Percentiles rank a stretch among this genome's conserved stretches.
Evolutionary conservation across 192 early-diverging fungal genomes (phyloP).

Genomic region (Podila minutissima): DNA sequence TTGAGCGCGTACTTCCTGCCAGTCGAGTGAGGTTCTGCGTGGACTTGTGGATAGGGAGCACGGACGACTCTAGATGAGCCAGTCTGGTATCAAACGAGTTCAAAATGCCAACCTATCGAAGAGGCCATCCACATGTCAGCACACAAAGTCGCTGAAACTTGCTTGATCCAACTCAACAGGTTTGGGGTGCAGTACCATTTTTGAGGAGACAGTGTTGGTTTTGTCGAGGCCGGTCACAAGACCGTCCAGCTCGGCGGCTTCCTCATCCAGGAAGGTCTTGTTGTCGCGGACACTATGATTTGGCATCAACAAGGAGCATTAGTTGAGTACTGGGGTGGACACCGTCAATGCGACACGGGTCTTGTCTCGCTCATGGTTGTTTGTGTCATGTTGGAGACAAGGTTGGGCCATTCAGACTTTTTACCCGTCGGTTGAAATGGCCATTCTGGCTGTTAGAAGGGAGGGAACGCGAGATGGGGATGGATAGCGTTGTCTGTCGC

Average conservation of each 20-base stretch:
- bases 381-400: too few species aligned
- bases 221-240: slow-evolving; percentile 47
- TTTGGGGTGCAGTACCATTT: slow-evolving; percentile 34
- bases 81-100: slow-evolving; percentile 81
- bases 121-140: neutral
- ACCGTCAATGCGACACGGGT: neutral
- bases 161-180: neutral
- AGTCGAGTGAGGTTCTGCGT: slow-evolving; percentile 78
- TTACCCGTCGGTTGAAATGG: too few species aligned
- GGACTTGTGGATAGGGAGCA: slow-evolving; percentile 82
- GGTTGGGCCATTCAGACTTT: too few species aligned
- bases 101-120: slow-evolving; percentile 69
- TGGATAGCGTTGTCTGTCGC: too few species aligned
- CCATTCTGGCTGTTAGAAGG: too few species aligned
- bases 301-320: neutral
- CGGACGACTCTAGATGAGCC: slow-evolving; percentile 75
- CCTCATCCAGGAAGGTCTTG: slow-evolving; percentile 55
- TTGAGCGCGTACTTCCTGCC: slow-evolving; percentile 70
- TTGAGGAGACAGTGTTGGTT: slow-evolving; percentile 50
- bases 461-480: too few species aligned
- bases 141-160: neutral
- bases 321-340: neutral
- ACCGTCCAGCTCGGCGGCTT: slow-evolving; percentile 45
- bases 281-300: slow-evolving; percentile 6
- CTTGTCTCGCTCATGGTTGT: too few species aligned